Evolutionary conservation across 805 yeast genomes (phyloP).

Genomic region (Metschnikowia lachancei): DNA sequence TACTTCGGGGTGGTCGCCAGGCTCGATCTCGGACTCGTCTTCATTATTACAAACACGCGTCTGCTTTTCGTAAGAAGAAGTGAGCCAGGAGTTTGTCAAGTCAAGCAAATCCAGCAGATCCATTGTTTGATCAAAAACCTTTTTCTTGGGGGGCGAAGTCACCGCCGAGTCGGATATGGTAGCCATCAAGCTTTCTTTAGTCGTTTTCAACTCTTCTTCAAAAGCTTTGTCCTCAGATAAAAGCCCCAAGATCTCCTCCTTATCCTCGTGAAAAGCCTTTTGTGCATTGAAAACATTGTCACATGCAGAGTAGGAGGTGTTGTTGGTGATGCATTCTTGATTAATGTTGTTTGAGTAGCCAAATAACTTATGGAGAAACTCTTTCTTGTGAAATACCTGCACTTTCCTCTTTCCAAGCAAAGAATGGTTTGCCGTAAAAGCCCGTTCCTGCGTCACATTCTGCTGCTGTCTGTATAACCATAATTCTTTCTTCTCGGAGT

Average conservation of each 20-base stretch:
- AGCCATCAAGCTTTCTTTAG: constrained; percentile 7
- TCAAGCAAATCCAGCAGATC: constrained; percentile 11
- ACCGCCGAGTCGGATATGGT: neutral
- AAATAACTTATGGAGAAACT: constrained; percentile 36
- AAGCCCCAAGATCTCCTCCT: constrained; percentile 35
- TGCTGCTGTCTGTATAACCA: constrained; percentile 32
- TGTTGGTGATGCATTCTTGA: constrained; percentile 41
- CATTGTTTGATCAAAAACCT: constrained; percentile 4
- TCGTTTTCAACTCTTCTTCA: constrained; percentile 18
- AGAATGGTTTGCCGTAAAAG: constrained; percentile 34
- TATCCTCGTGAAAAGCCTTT: constrained; percentile 42
- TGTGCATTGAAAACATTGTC: constrained; percentile 38
- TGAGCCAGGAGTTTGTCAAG: constrained; percentile 15
- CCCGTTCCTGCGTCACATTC: constrained; percentile 31
- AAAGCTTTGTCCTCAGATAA: constrained; percentile 35
- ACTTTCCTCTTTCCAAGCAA: constrained; percentile 36
- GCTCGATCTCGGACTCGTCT: constrained; percentile 14
- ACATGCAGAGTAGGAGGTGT: constrained; percentile 37
- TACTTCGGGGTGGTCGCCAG: constrained; percentile 21
- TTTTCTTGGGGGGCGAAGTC: neutral
- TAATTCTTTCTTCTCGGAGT: constrained; percentile 27
- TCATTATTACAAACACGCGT: constrained; percentile 9
- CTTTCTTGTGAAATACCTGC: constrained; percentile 41
- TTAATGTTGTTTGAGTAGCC: constrained; percentile 40
- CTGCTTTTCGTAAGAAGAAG: constrained; percentile 15